These are phyloP conservation scores for Wickerhamiella brachini DNA, from an alignment of 805 yeast genomes.

Conservation along the genomic window DNA sequence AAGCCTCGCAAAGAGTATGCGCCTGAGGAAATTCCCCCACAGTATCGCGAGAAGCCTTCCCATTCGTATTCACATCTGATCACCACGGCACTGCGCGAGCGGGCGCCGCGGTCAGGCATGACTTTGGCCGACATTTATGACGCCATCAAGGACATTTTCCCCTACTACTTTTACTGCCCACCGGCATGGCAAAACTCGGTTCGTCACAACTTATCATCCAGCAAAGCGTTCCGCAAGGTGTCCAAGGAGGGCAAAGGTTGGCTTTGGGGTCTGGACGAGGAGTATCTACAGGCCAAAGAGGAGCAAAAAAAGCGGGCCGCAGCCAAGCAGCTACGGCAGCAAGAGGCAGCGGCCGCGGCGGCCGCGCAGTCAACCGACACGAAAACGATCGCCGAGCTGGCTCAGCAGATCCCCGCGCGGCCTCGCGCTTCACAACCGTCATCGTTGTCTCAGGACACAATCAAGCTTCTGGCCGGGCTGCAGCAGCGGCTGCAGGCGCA, in stretches of 20 bases:
- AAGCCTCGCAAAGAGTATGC: slow-evolving; percentile 44
- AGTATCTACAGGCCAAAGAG: slow-evolving; percentile 70
- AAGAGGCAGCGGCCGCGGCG: slow-evolving; percentile 20
- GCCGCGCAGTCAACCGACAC: slow-evolving; percentile 17
- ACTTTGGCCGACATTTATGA: slow-evolving; percentile 74
- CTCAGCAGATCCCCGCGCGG: slow-evolving; percentile 19
- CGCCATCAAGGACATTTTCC: slow-evolving; percentile 75
- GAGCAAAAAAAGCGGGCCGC: slow-evolving; percentile 42
- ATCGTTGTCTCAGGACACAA: slow-evolving; percentile 40
- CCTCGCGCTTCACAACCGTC: neutral
- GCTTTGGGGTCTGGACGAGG: slow-evolving; percentile 88
- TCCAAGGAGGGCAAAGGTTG: slow-evolving; percentile 87
- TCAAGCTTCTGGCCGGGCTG: slow-evolving; percentile 63
- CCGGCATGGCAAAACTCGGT: slow-evolving; percentile 98
- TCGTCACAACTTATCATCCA: slow-evolving; percentile 74
- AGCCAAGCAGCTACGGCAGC: slow-evolving; percentile 21
- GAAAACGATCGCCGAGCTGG: slow-evolving; percentile 24
- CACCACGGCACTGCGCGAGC: slow-evolving; percentile 59
- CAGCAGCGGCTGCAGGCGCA: slow-evolving; percentile 76
- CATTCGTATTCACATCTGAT: slow-evolving; percentile 70
- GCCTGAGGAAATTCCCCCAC: slow-evolving; percentile 78
- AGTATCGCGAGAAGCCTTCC: slow-evolving; percentile 72
- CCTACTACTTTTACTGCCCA: slow-evolving; percentile 84
- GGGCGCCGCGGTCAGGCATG: slow-evolving; percentile 58
- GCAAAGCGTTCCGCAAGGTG: slow-evolving; percentile 70